A percentile compares a stretch with the other conserved stretches of the same genome.
phyloP scores from a whole-genome alignment of 768 basidiomycete genomes.

The Boletus rubescentipes region DNA sequence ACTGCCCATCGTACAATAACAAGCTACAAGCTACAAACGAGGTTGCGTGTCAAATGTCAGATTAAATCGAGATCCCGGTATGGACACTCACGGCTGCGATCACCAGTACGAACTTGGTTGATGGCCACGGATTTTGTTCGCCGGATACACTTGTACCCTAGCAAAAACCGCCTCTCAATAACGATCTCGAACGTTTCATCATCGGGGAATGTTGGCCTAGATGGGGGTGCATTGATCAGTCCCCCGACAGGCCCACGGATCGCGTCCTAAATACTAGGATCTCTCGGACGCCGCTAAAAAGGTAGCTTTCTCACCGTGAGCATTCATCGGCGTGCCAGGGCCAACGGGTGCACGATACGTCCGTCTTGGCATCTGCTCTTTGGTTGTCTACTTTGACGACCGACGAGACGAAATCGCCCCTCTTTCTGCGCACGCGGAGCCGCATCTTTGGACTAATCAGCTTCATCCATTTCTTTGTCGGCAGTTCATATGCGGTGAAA shows the following conservation, averaged over 20 bases:
- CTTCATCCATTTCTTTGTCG: constrained; percentile 8
- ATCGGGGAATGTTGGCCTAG: constrained; percentile 3
- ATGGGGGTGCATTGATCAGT: not conserved
- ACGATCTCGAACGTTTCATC: constrained; percentile 7
- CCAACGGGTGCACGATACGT: not conserved
- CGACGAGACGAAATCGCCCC: constrained; percentile 7
- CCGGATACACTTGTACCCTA: constrained; percentile 12
- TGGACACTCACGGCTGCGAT: not conserved
- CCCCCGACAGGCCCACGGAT: not conserved
- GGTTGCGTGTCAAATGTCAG: not conserved
- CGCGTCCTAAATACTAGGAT: not conserved
- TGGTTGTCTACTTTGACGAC: not conserved
- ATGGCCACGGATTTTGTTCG: constrained; percentile 5
- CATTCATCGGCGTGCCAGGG: not conserved
- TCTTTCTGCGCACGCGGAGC: not conserved
- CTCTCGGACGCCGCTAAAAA: not conserved
- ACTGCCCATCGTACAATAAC: not conserved
- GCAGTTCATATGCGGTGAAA: constrained; percentile 11
- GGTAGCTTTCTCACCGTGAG: not conserved
- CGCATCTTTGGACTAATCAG: constrained; percentile 7
- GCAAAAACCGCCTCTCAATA: constrained; percentile 7
- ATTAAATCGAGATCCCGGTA: not conserved
- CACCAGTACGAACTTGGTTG: not conserved
- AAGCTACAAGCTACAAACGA: not conserved
- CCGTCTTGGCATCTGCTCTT: not conserved